phyloP scores from a whole-genome alignment of 1,284 basidiomycete species.

The Pterula multifida region DNA sequence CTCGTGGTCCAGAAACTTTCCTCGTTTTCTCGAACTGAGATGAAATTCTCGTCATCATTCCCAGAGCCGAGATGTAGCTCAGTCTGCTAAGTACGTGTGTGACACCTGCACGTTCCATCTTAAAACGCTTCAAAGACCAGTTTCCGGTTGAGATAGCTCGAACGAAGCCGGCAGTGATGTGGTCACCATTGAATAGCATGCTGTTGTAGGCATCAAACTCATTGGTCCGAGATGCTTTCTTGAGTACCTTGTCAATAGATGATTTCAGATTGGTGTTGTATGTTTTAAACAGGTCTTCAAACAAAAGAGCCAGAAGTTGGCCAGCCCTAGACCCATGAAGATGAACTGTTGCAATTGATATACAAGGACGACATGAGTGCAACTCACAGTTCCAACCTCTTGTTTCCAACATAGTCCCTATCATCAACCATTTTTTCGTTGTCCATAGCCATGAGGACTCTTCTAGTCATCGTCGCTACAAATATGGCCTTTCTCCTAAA shows the following conservation, averaged over 20 bases:
- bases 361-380: slow-evolving; percentile 6
- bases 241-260: slow-evolving; percentile 95
- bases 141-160: slow-evolving; percentile 99
- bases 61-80: slow-evolving; percentile 93
- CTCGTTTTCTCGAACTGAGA: slow-evolving; percentile 99
- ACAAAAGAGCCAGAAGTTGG: slow-evolving; percentile 89
- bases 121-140: slow-evolving; percentile 99
- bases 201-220: slow-evolving; percentile 96
- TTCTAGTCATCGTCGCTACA: slow-evolving; percentile 93
- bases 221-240: slow-evolving; percentile 90
- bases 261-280: slow-evolving; percentile 96
- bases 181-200: slow-evolving; percentile 88
- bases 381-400: slow-evolving; percentile 86
- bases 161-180: slow-evolving; percentile 93
- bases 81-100: slow-evolving; percentile 95
- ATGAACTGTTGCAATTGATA: slow-evolving; percentile 4
- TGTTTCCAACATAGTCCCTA: slow-evolving; percentile 98
- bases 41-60: slow-evolving; percentile 99
- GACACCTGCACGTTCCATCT: slow-evolving; percentile 98
- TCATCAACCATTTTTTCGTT: slow-evolving; percentile 98
- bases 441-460: slow-evolving; percentile 94
- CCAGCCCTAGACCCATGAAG: slow-evolving; percentile 66
- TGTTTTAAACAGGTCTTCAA: slow-evolving; percentile 98
- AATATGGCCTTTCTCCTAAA: slow-evolving; percentile 96
- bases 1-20: slow-evolving; percentile 96